Evolutionary conservation across 2,329 filamentous ascomycete genomes (phyloP), one percentile per base, ranked within the genome.

Genomic region (Fusarium anthophilum): DNA sequence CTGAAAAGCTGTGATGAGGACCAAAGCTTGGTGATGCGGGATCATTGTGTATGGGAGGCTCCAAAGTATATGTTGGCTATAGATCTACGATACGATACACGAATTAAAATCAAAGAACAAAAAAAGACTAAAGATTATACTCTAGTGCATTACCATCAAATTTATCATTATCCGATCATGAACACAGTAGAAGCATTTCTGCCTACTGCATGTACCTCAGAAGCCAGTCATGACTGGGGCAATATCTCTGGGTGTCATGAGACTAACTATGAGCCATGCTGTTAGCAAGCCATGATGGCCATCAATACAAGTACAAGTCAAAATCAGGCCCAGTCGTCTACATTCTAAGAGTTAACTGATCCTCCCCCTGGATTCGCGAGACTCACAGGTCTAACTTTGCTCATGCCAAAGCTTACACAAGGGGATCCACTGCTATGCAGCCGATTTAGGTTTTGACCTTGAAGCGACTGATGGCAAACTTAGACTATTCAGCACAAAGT

Each of bases 261-360:
- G 20, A 30, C 10, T 5, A 30, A 12, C 9, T n/a, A n/a, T 30
- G 14, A 12, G 14, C 20, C 14, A 18, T 17, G 3, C 20, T n/a
- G 15, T 4, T n/a, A 14, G 10, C 28, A 12, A 12, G 3, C 3
- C 8, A 6, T n/a, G 20, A 30, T 17, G 6, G 7, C 10, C 14
- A 7, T n/a, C 14, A 12, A 17, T 8, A 9, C 10, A 50, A 50
- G 11, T 1, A 50, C 8, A 12, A n/a, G 10, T 17, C 10, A 30
- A 30, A 4, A 13, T n/a, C 14, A 8, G 5, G 4, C 7, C 7
- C 1, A 6, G 17, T 30, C 0, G 17, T 30, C 10, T 17, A 17
- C 2, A 17, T 13, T 17, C 5, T 15, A 22, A 30, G 12, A 12
- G 10, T 8, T 30, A 30, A 1, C 4, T 17, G 12, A 24, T 35